These are phyloP conservation scores for Mycena alexandri DNA, from an alignment of 768 basidiomycete species.

Conservation along the genomic window DNA sequence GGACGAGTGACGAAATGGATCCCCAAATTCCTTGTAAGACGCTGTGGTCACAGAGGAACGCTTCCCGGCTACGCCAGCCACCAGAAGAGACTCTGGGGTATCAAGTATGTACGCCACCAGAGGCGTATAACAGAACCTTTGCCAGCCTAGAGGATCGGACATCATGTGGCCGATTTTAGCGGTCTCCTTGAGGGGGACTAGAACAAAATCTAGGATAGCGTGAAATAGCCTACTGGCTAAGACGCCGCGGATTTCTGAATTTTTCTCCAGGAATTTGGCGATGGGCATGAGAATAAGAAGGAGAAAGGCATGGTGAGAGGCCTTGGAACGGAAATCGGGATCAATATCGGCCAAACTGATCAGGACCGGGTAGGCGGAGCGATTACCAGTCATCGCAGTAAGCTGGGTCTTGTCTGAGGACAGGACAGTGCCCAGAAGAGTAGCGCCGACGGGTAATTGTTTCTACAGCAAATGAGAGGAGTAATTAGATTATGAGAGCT, in stretches of 20 bases:
- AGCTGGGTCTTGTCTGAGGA: constrained; percentile 40
- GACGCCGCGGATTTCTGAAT: constrained; percentile 40
- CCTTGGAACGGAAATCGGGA: constrained; percentile 46
- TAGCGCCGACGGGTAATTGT: constrained; percentile 23
- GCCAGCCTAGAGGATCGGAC: constrained; percentile 39
- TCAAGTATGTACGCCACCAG: constrained; percentile 35
- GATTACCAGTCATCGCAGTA: constrained; percentile 43
- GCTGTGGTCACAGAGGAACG: constrained; percentile 31
- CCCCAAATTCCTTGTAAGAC: constrained; percentile 22
- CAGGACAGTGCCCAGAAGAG: constrained; percentile 45
- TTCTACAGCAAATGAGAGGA: too few species aligned
- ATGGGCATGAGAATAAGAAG: constrained; percentile 48
- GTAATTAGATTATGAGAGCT: too few species aligned
- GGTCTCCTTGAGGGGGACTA: constrained; percentile 46
- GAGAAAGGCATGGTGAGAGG: constrained; percentile 45
- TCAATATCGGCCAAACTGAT: constrained; percentile 49
- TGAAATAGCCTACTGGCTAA: constrained; percentile 46
- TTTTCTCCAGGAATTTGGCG: constrained; percentile 43
- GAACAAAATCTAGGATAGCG: constrained; percentile 45
- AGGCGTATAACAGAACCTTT: constrained; percentile 17
- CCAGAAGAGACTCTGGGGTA: constrained; percentile 25
- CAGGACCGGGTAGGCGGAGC: constrained; percentile 48
- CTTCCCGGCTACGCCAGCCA: constrained; percentile 26
- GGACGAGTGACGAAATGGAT: background rate
- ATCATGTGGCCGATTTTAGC: constrained; percentile 45